Evolutionary conservation across 2,329 filamentous ascomycete genomes (phyloP).

Genomic region (Sarocladiaceae sp.): DNA sequence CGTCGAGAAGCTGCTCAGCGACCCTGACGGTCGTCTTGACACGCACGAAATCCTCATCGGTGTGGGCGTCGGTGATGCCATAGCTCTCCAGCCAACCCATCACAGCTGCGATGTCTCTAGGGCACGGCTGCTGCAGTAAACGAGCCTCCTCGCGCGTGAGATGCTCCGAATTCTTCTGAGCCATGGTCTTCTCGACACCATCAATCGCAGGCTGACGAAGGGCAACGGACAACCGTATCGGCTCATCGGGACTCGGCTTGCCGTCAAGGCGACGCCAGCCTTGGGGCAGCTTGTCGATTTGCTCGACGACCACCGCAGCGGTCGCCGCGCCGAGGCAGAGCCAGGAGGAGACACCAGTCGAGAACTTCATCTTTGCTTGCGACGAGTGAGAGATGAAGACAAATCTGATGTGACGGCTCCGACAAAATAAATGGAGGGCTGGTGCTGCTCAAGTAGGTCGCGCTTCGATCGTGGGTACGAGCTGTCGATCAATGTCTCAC

Average conservation of each 20-base stretch:
- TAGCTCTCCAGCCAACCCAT: slow-evolving; percentile 34
- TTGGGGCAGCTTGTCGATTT: slow-evolving; percentile 19
- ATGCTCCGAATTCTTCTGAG: slow-evolving; percentile 16
- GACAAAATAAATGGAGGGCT: not conserved
- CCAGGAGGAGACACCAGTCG: not conserved
- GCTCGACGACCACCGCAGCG: slow-evolving; percentile 19
- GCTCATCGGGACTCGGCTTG: slow-evolving; percentile 17
- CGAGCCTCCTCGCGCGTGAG: slow-evolving; percentile 30
- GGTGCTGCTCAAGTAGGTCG: not conserved
- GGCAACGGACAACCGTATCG: slow-evolving; percentile 25
- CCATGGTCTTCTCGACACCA: slow-evolving; percentile 19
- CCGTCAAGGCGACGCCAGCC: slow-evolving; percentile 23
- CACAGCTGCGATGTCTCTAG: slow-evolving; percentile 28
- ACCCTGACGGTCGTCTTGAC: slow-evolving; percentile 33
- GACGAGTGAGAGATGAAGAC: no score
- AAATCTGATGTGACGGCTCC: no score
- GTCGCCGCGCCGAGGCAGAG: slow-evolving; percentile 15
- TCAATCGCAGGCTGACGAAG: slow-evolving; percentile 24
- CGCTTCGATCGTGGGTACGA: slow-evolving; percentile 4
- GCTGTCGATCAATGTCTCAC: slow-evolving; percentile 7
- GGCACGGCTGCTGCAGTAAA: slow-evolving; percentile 27
- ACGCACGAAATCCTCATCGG: slow-evolving; percentile 34
- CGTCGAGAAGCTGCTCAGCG: slow-evolving; percentile 34
- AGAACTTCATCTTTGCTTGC: slow-evolving; percentile 1
- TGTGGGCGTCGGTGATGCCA: slow-evolving; percentile 26